Conservation (phyloP, 2,329 filamentous ascomycete species). For the Nemania diffusa region DNA sequence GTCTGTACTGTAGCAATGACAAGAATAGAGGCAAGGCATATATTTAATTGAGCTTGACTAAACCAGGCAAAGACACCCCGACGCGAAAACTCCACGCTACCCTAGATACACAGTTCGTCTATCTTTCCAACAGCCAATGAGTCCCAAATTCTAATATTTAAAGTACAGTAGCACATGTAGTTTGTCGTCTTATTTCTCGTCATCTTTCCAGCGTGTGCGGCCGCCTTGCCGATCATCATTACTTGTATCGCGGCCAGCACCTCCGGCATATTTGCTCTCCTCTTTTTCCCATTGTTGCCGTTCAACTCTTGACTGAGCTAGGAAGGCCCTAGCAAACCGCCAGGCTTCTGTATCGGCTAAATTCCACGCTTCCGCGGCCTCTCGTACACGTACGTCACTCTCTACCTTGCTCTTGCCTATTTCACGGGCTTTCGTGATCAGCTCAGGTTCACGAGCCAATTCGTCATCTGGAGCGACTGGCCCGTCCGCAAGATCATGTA, state of each 20-base stretch:
- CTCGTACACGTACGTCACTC: constrained; percentile 59
- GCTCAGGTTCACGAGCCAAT: constrained; percentile 62
- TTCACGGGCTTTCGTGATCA: constrained; percentile 66
- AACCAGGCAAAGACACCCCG: constrained; percentile 24
- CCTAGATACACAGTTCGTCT: constrained; percentile 20
- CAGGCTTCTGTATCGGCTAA: constrained; percentile 81
- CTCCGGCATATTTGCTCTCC: constrained; percentile 71
- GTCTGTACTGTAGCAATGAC: neutral
- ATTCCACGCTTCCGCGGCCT: constrained; percentile 72
- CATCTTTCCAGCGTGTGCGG: constrained; percentile 43
- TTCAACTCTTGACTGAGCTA: constrained; percentile 71
- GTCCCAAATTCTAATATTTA: constrained; percentile 11
- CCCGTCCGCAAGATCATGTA: constrained; percentile 59
- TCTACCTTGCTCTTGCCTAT: constrained; percentile 56
- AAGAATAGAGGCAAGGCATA: neutral
- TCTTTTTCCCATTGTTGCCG: constrained; percentile 75
- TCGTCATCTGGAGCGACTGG: constrained; percentile 64
- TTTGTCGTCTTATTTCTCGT: constrained; percentile 17
- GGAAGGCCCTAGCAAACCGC: constrained; percentile 76
- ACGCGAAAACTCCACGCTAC: constrained; percentile 35
- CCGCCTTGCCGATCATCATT: constrained; percentile 48
- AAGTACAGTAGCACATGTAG: constrained; percentile 20
- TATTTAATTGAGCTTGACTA: constrained; percentile 16
- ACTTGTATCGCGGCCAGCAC: constrained; percentile 64
- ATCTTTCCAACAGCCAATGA: constrained; percentile 21